Evolutionary conservation across 2,329 filamentous ascomycete genomes (phyloP), one percentile per base, ranked within the genome.

Genomic region (Epicoccum sorghinum): DNA sequence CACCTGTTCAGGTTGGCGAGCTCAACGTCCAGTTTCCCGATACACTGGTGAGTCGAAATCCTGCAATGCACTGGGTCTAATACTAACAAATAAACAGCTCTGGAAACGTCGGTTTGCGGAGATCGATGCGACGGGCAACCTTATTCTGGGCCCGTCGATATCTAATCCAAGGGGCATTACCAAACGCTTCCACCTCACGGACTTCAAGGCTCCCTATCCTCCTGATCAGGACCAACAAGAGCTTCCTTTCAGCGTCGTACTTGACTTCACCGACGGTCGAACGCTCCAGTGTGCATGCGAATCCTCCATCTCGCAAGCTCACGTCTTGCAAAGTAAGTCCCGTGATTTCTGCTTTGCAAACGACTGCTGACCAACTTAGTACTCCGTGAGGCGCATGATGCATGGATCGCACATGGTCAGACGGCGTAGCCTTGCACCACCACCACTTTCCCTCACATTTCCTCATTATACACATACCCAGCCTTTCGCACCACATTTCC

Each of bases 1-100:
- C 86, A 47, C 81, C 88, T 24, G 81, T 90, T 3, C 87, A 89
- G 58, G 83, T 96, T 74, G 91, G 93, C 43, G 91, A 97, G 68
- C 88, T 99, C 59, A 98, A 99, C 67, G 90, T 98, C 9, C 95
- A 99, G 72, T 97, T 99, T 72, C 95, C 95, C 0, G 93, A 98
- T 71, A 96, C 91, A 49, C 82, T 99, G 41, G 79, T 81, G 72
- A 68, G 79, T 69, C 42, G 5, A 24, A 18, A 32, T 2, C 29
- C 22, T 8, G 10, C 7, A 3, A 2, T 8, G 12, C 7, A 12
- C 3, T 7, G 7, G 18, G 4, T 6, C 3, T 14, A 25, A 39
- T 47, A 41, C 57, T 64, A 59, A 64, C 42, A 8, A 9, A 7
- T 4, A 22, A 13, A 18, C 49, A 82, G 78, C 82, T 99, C 10